Base-by-base conservation (phyloP, 371 early-diverging fungal genomes). In the Circinella minor region DNA sequence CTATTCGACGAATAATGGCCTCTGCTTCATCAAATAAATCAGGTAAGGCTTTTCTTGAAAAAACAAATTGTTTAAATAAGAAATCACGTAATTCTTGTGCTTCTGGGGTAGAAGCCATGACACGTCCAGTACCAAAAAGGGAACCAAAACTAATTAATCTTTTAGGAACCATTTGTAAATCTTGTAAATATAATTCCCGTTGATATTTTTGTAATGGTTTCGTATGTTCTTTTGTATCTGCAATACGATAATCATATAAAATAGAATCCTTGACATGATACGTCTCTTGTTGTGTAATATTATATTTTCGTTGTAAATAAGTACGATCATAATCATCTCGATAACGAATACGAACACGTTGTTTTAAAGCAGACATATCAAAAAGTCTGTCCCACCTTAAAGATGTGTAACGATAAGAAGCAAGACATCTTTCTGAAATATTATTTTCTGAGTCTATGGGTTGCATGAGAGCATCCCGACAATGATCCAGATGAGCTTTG, bases 81-180 rank as follows among this genome's bases (percentile, higher is more conserved):
- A 71, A 64, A 36, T 73, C 67, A 10, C 70, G 76, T 7, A 78
- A 17, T 36, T 70, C 70, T n/a, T 72, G 55, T 66, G 81, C 80
- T 51, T 83, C 78, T 11, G 77, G 73, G 4, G 75, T 78, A 5
- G 78, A 76, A 66, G 78, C 76, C 70, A 78, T 79, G 51, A 88
- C 81, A 17, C 88, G 74, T 3, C 86, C 84, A 0, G 82, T 77
- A 10, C 88, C 88, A 74, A 88, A 88, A n/a, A 88, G 78, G 0
- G 86, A 86, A n/a, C 88, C 88, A 49, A 88, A 73, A 69, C 83
- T 83, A 11, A 88, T 67, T 4, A 85, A 63, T 3, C 78, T 71
- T 54, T 88, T 85, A 0, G 78, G 74, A 10, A 84, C 73, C n/a
- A 75, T 68, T 0, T 67, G 72, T 4, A 88, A 73, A 65, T 81